Conservation (phyloP, 2,329 filamentous ascomycete genomes). For the Aspergillus sp. region DNA sequence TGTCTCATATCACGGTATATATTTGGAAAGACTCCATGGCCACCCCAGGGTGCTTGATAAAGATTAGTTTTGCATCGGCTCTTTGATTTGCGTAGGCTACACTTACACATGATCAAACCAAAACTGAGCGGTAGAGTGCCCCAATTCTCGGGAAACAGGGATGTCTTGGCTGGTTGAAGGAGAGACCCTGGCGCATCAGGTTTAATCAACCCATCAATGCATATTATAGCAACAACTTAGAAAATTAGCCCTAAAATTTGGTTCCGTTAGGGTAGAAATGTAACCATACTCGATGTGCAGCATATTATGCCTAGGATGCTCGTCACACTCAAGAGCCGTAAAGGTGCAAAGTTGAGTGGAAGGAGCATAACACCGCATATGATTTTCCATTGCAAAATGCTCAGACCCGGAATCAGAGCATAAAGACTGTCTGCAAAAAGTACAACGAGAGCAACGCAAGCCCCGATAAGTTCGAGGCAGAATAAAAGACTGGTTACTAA, state of each 20-base stretch:
- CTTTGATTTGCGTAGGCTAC: not conserved
- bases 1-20: constrained; percentile 75
- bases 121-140: constrained; percentile 80
- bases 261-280: not conserved
- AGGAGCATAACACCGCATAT: constrained; percentile 73
- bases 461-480: constrained; percentile 78
- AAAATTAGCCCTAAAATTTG: constrained; percentile 21
- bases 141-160: constrained; percentile 83
- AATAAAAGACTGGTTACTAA: constrained; percentile 81
- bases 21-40: constrained; percentile 76
- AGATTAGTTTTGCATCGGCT: constrained; percentile 2
- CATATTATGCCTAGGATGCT: constrained; percentile 89
- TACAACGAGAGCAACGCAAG: constrained; percentile 83
- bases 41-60: constrained; percentile 58
- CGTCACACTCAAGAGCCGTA: constrained; percentile 81
- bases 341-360: constrained; percentile 77
- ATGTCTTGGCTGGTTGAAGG: constrained; percentile 71
- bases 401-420: constrained; percentile 68
- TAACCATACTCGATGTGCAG: constrained; percentile 74
- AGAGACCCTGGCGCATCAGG: constrained; percentile 75
- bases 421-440: constrained; percentile 90
- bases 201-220: constrained; percentile 83
- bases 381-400: constrained; percentile 74
- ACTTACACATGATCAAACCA: constrained; percentile 74
- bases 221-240: constrained; percentile 74